A percentile compares a stretch with the other conserved stretches of the same genome.
Evolutionary conservation across 768 basidiomycete genomes (phyloP).

Genomic region (Lentinula boryana): DNA sequence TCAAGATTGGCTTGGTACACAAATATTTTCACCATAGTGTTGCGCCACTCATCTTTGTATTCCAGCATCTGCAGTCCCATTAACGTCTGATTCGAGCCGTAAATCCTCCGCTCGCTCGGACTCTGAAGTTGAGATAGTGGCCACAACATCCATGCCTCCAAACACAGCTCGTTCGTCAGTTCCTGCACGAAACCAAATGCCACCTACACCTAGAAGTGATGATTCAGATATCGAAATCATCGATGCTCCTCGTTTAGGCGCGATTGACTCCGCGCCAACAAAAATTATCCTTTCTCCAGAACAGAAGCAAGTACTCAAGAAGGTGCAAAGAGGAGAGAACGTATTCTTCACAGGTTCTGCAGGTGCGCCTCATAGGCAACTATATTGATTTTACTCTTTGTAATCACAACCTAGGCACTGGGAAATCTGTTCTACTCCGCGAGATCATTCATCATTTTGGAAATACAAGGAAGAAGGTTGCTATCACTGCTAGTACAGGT

Average conservation of each 20-base stretch:
- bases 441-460: slow-evolving; percentile 58
- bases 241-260: background rate
- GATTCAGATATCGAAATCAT: slow-evolving; percentile 11
- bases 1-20: slow-evolving; percentile 43
- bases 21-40: background rate
- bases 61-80: background rate
- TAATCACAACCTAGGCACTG: slow-evolving; percentile 47
- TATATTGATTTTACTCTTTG: background rate
- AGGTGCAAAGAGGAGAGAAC: slow-evolving; percentile 53
- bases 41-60: background rate
- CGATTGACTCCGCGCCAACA: background rate
- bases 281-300: slow-evolving; percentile 41
- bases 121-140: background rate
- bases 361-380: slow-evolving; percentile 31
- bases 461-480: slow-evolving; percentile 37
- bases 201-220: background rate
- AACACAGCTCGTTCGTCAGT: background rate
- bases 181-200: background rate
- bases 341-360: slow-evolving; percentile 89
- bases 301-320: slow-evolving; percentile 41
- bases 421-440: slow-evolving; percentile 77
- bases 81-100: background rate
- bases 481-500: slow-evolving; percentile 71
- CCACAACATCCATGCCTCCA: background rate
- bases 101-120: background rate